Evolutionary conservation across 345 rosid species (phyloP), one percentile per base, ranked within the genome.

Genomic region (Raphanus sativus): DNA sequence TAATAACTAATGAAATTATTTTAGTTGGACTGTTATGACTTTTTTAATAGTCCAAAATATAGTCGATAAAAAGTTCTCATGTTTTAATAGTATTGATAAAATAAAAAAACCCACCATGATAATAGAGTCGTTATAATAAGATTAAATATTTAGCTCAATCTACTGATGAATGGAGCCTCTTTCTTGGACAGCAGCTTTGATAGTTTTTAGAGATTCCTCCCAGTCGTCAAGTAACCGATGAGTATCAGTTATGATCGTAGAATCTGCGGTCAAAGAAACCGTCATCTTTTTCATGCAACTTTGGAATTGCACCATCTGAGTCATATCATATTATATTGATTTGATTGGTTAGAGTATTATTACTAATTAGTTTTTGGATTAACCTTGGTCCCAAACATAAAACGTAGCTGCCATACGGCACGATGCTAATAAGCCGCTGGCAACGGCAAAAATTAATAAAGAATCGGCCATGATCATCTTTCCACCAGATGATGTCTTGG

Each of bases 251-350:
- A 93, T 86, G 32, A 82, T 86, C 28, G 83, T 84, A 16, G 89
- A 91, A 75, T 93, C 97, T 17, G 83, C 91, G 0, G 90, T 86
- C 4, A 13, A 34, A 78, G 83, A 83, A 36, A 93, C 67, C 4
- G 83, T 86, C 92, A 90, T 86, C 84, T 82, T 88, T 25, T 90
- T 80, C 42, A 75, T 78, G 74, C 91, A 90, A 71, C 97, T 93
- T 62, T 90, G 98, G 69, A 81, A 91, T 81, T 93, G 97, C 15
- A 89, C 50, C 3, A 91, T 91, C 83, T 40, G n/a, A 3, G 10
- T 40, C 10, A 56, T 24, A 56, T 56, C 61, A 56, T 58, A 24
- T 34, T 58, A 56, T 58, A 24, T 34, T 58, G 60, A 3, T 17
- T 55, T 54, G 26, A 8, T 54, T 54, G 12, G 59, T 16, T 54